Evolutionary conservation across 805 yeast species (phyloP), one percentile per base, ranked within the genome.

Genomic region (Schwanniomyces vanrijiae): DNA sequence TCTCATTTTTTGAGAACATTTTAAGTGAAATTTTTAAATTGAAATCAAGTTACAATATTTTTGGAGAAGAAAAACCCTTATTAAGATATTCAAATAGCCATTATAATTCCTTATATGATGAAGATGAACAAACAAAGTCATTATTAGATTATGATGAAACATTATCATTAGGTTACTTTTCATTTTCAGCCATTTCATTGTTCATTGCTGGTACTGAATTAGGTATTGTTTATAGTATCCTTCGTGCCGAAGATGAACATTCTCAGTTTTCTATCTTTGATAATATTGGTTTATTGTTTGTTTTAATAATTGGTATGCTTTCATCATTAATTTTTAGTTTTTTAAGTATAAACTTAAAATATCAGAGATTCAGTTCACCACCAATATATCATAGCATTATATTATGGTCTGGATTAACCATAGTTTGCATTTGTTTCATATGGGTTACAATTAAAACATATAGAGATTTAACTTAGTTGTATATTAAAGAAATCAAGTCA

Each of bases 151-250:
- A 69, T 51, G 76, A 72, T 55, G 57, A 61, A 44, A 62, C 68
- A 2, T 53, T 72, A 16, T 59, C 76, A 8, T 64, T 62, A 46
- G 58, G 70, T 31, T 69, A 69, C 56, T 66, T 71, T 50, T 56
- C 68, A 21, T 65, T 69, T 39, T 62, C 62, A 45, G 57, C 68
- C 37, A 55, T 65, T n/a, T 60, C 72, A 24, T 52, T 66, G 3
- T 70, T 72, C 51, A 62, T 71, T 20, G 61, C 72, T 5, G 73
- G 75, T 7, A 61, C 72, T 16, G 72, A 68, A 46, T 54, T 70
- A 21, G 77, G 77, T 5, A 69, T 72, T 28, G 59, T 71, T 9
- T 68, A 64, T 49, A 61, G 69, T 14, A 57, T 72, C 16, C 37
- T 56, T 14, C 55, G 59, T 26, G 51, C 61, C 20, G 56, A 60